A percentile compares a stretch with the other conserved stretches of the same genome.
These are phyloP conservation scores for Phaffia tasmanica DNA, from an alignment of 768 basidiomycete genomes.

Conservation along the genomic window DNA sequence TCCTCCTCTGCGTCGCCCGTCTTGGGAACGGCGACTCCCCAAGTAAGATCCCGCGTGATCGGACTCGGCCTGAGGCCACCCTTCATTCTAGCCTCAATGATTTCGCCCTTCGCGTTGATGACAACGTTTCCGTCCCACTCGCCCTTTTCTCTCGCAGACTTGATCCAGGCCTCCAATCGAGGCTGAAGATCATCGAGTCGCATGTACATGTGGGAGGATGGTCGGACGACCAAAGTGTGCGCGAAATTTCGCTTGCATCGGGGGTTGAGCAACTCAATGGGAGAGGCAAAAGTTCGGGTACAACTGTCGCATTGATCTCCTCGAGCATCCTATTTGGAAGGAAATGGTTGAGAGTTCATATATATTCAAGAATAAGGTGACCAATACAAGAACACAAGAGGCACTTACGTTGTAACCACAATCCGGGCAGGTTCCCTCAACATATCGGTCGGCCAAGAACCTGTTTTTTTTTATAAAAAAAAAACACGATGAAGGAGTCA, in stretches of 20 bases:
- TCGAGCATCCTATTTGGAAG: conserved; percentile 64
- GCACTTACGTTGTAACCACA: conserved; percentile 65
- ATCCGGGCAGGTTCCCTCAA: conserved; percentile 94
- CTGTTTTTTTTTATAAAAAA: conserved; percentile 12
- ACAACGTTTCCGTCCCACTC: conserved; percentile 90
- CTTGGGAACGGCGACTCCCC: conserved; percentile 89
- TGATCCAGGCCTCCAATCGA: conserved; percentile 76
- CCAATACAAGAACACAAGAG: neutral
- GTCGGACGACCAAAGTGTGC: conserved; percentile 62
- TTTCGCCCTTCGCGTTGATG: conserved; percentile 73
- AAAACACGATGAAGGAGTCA: conserved; percentile 38
- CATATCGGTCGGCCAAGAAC: conserved; percentile 92
- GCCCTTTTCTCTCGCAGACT: conserved; percentile 61
- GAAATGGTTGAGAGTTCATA: neutral
- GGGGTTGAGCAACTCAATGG: conserved; percentile 87
- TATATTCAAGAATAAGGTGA: neutral
- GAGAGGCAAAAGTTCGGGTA: conserved; percentile 71
- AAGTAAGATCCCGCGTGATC: conserved; percentile 82
- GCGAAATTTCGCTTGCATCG: conserved; percentile 76
- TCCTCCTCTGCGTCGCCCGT: conserved; percentile 56
- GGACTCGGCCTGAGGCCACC: conserved; percentile 75
- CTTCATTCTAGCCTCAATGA: conserved; percentile 80
- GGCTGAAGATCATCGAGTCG: conserved; percentile 73
- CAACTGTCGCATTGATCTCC: conserved; percentile 98
- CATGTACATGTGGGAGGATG: conserved; percentile 84